Evolutionary conservation across 768 basidiomycete species (phyloP).

Genomic region (Filobasidium wieringae): DNA sequence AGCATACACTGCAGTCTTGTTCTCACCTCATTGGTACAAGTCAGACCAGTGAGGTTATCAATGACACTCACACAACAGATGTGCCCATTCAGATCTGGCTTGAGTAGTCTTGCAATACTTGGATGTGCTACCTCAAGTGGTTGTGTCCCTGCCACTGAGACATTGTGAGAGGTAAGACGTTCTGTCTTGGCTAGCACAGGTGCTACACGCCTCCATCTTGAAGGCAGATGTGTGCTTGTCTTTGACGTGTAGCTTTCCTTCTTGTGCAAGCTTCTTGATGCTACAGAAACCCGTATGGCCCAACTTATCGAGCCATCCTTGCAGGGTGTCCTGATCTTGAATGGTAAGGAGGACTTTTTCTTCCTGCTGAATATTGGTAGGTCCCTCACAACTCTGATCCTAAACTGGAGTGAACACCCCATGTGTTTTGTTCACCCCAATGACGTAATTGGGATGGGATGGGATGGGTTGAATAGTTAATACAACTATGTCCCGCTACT

Average conservation of each 20-base stretch:
- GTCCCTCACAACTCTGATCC: no score
- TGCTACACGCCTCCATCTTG: no score
- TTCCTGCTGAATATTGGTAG: no score
- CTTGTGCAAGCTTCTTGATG: no score
- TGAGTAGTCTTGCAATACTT: not conserved
- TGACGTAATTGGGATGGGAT: not conserved
- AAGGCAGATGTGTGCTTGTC: no score
- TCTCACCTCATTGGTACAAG: not conserved
- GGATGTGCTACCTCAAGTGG: not conserved
- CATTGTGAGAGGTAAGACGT: conserved; percentile 3
- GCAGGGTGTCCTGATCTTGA: not conserved
- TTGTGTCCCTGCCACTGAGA: not conserved
- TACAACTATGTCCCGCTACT: not conserved
- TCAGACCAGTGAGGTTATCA: conserved; percentile 8
- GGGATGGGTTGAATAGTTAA: not conserved
- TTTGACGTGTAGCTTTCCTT: not conserved
- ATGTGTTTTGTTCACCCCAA: not conserved
- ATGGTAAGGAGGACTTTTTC: not conserved
- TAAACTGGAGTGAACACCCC: not conserved
- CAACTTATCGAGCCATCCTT: not conserved
- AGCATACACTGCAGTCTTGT: not conserved
- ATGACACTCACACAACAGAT: conserved; percentile 3
- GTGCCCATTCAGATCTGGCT: not conserved
- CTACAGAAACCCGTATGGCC: no score
- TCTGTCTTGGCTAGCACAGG: conserved; percentile 8